phyloP scores from a whole-genome alignment of 148 eudicot species.

The Silene uniflora region DNA sequence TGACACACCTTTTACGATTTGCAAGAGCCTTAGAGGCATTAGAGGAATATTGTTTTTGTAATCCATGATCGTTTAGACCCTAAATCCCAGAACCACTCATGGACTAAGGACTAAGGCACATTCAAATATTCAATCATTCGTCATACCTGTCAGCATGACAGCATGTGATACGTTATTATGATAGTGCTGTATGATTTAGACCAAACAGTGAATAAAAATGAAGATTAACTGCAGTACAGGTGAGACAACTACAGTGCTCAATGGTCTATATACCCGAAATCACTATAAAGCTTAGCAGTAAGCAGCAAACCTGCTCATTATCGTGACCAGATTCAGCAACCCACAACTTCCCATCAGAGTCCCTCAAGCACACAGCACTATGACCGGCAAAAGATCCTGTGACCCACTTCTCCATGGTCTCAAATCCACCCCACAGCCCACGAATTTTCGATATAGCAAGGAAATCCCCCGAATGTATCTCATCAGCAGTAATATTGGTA shows the following conservation, averaged over 20 bases:
- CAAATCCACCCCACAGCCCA: conserved; percentile 96
- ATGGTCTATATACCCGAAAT: too few relatives aligned
- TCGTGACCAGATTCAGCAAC: conserved; percentile 98
- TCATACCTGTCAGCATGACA: too few relatives aligned
- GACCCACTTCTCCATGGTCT: conserved; percentile 98
- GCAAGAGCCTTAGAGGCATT: too few relatives aligned
- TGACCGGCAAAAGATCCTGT: conserved; percentile 97
- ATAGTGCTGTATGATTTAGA: not conserved
- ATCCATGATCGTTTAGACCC: too few relatives aligned
- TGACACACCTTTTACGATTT: too few relatives aligned
- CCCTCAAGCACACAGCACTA: conserved; percentile 83
- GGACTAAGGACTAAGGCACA: too few relatives aligned
- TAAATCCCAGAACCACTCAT: too few relatives aligned
- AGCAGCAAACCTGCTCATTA: conserved; percentile 60
- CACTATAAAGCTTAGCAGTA: not conserved
- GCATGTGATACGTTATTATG: too few relatives aligned
- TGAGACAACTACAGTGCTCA: too few relatives aligned
- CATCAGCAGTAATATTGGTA: conserved; percentile 64
- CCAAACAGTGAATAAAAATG: not conserved
- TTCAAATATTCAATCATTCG: too few relatives aligned
- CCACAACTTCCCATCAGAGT: conserved; percentile 89
- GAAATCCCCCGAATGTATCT: conserved; percentile 90
- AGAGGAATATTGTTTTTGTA: too few relatives aligned
- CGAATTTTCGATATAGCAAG: conserved; percentile 92
- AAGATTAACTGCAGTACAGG: not conserved